Evolutionary conservation across 2,329 filamentous ascomycete species (phyloP).

Genomic region (Helminthosporium solani): DNA sequence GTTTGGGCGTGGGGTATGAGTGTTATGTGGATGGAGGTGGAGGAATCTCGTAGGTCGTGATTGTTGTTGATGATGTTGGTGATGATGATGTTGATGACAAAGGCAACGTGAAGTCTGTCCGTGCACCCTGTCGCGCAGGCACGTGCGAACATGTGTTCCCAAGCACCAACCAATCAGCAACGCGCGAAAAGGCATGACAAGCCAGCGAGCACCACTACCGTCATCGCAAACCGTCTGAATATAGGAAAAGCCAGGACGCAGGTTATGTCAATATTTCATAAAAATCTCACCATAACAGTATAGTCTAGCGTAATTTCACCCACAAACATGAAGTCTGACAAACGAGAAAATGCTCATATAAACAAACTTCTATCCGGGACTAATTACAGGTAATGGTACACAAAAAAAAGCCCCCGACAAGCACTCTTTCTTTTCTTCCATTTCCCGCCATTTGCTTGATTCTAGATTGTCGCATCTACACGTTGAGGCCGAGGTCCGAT

Average conservation of each 20-base stretch:
- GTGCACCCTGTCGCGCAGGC: conserved; percentile 16
- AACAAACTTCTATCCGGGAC: conserved; percentile 43
- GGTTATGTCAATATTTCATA: no score
- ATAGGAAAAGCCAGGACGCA: no score
- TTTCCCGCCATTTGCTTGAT: conserved; percentile 15
- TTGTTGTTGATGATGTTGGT: conserved; percentile 3
- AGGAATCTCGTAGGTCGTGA: conserved; percentile 12
- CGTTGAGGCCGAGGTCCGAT: conserved; percentile 88
- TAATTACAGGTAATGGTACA: conserved; percentile 47
- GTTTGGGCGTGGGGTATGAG: background rate
- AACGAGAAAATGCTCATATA: conserved; percentile 32
- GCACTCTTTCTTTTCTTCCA: conserved; percentile 33
- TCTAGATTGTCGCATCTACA: conserved; percentile 63
- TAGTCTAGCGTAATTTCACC: no score
- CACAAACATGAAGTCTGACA: background rate
- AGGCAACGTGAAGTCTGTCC: conserved; percentile 15
- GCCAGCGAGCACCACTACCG: no score
- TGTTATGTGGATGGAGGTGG: conserved; percentile 3
- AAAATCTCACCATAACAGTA: no score
- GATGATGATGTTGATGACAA: conserved; percentile 9
- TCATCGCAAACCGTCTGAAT: no score
- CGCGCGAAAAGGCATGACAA: no score
- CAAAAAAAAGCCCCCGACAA: conserved; percentile 34
- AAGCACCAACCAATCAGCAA: no score
- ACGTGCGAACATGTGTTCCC: conserved; percentile 19